These are phyloP conservation scores for Clarireedia monteithiana DNA, from an alignment of 2,329 filamentous ascomycete species.

Conservation along the genomic window DNA sequence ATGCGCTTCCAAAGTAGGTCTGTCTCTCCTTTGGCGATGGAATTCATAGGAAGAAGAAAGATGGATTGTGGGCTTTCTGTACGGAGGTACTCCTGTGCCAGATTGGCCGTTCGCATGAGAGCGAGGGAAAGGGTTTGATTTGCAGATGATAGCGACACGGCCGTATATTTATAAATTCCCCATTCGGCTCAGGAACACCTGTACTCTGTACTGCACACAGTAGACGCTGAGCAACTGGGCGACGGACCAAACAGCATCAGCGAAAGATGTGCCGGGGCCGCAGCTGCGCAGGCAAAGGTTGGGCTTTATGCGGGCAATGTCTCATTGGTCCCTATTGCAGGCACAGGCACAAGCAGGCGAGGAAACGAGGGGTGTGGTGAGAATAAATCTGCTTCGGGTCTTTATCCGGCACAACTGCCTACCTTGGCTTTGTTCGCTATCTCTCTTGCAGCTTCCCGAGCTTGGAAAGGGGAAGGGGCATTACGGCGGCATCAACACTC, in stretches of 20 bases:
- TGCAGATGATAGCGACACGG: conserved; percentile 2
- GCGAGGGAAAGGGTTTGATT: not conserved
- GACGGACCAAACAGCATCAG: not conserved
- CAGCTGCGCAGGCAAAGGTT: not conserved
- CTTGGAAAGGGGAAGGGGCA: not conserved
- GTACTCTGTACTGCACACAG: no score
- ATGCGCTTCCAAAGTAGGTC: not conserved
- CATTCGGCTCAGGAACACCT: conserved; percentile 6
- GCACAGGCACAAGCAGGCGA: not conserved
- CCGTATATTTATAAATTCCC: not conserved
- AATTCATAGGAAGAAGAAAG: conserved; percentile 5
- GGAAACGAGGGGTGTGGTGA: not conserved
- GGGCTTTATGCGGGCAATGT: conserved; percentile 1
- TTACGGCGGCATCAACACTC: not conserved
- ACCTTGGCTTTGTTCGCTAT: no score
- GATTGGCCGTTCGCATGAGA: not conserved
- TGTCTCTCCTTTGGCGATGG: not conserved
- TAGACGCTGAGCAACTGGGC: not conserved
- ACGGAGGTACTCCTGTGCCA: not conserved
- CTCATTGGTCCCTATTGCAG: not conserved
- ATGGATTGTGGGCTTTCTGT: not conserved
- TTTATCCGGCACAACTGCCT: not conserved
- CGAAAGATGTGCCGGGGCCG: not conserved
- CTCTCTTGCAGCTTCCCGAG: no score
- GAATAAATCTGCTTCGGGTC: not conserved